Base-by-base conservation (phyloP, 805 yeast genomes). In the Candida ortonii region DNA sequence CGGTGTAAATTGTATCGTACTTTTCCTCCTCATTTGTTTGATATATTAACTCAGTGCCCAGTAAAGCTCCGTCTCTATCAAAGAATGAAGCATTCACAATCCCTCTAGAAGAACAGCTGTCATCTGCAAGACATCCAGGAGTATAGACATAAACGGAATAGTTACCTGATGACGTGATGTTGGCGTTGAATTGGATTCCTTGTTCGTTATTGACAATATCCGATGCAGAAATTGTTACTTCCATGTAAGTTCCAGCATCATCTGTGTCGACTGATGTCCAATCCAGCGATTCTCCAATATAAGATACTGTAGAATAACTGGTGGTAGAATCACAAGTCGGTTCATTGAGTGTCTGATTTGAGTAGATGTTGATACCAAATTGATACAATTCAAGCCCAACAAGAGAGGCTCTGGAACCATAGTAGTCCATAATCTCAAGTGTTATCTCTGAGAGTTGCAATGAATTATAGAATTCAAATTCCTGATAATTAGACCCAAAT, bases 21-120 rank as follows among this genome's bases (percentile, higher is more conserved):
- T 93, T 93, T 30, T 80, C 72, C 36, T 76, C 71, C 22, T 76
- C 66, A 56, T 93, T 93, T 30, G 86, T 87, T 61, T 93, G 97
- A 55, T 77, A 87, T 15, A 90, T 65, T 25, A 70, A 44, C 2
- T 62, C 46, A 1, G 76, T 49, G 2, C 70, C 49, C 3, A 79
- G 48, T 1, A 70, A 37, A 0, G 55, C 49, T 15, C 71, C 74
- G 20, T 70, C 65, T 7, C 68, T 69, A 23, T 73, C 72, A 43
- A 59, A 64, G 2, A 89, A 65, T 0, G 94, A 71, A 0, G 81
- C 96, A 48, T 85, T 85, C 3, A 85, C 90, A 16, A 76, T 71
- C 8, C 95, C 90, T 53, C 98, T 72, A 14, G 62, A 39, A 15
- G 55, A 46, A 61, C 98, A 93, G 0, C 93, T 71, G 31, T 64